These are phyloP conservation scores for Botryosphaeria agaves DNA, from an alignment of 2,329 filamentous ascomycete species.

Conservation along the genomic window DNA sequence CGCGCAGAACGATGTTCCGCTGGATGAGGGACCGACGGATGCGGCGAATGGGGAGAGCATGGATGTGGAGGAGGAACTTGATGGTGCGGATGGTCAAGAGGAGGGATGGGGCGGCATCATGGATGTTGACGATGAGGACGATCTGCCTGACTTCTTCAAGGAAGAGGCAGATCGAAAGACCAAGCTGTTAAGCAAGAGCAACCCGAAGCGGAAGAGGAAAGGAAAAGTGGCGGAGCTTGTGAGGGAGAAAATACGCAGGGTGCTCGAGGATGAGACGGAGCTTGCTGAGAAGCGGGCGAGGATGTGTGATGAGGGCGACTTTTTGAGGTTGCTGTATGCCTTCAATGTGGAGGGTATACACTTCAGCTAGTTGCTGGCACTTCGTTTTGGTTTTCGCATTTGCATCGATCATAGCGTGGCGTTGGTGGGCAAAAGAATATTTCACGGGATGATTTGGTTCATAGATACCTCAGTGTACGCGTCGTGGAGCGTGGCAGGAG, in stretches of 20 bases:
- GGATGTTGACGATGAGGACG: slow-evolving; percentile 44
- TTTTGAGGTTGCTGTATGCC: slow-evolving; percentile 60
- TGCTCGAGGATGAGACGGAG: slow-evolving; percentile 64
- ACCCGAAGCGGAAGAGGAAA: slow-evolving; percentile 48
- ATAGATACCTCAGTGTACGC: too few relatives aligned
- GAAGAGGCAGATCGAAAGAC: slow-evolving; percentile 34
- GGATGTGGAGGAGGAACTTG: slow-evolving; percentile 25
- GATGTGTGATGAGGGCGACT: slow-evolving; percentile 86
- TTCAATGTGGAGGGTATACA: slow-evolving; percentile 92
- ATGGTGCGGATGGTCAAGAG: slow-evolving; percentile 19
- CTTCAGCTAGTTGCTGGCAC: too few relatives aligned
- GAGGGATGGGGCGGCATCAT: slow-evolving; percentile 31
- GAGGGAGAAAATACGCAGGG: slow-evolving; percentile 70
- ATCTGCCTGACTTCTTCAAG: slow-evolving; percentile 73
- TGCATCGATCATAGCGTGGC: too few relatives aligned
- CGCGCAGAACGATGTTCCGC: slow-evolving; percentile 61
- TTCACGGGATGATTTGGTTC: too few relatives aligned
- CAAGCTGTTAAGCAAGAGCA: slow-evolving; percentile 30
- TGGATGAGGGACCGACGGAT: slow-evolving; percentile 47
- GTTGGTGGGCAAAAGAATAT: too few relatives aligned
- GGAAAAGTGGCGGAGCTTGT: slow-evolving; percentile 68
- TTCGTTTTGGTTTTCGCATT: too few relatives aligned
- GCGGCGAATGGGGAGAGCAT: slow-evolving; percentile 24
- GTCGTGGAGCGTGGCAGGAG: too few relatives aligned
- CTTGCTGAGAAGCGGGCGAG: slow-evolving; percentile 67